Evolutionary conservation across 495 filamentous ascomycete genomes (phyloP).

Genomic region (Cercophora scortea): DNA sequence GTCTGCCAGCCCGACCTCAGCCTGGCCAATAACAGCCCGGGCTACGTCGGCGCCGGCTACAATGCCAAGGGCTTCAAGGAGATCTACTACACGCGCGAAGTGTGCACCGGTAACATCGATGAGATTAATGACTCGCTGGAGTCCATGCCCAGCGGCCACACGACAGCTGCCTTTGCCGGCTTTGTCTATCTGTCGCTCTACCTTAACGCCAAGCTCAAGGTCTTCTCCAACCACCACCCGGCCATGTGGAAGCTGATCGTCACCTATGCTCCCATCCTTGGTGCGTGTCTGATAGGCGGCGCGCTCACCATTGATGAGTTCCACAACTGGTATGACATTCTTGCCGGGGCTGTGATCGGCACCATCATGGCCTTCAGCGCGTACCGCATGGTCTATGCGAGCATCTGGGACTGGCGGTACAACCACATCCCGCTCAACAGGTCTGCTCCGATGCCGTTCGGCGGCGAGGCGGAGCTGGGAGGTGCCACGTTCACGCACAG

Average conservation of each 20-base stretch:
- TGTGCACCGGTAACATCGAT: slow-evolving; percentile 33
- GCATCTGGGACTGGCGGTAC: slow-evolving; percentile 51
- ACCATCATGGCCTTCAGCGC: slow-evolving; percentile 45
- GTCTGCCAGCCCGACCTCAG: slow-evolving; percentile 47
- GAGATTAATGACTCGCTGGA: slow-evolving; percentile 45
- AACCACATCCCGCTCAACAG: slow-evolving; percentile 46
- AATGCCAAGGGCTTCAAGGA: slow-evolving; percentile 25
- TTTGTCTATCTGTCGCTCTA: slow-evolving; percentile 52
- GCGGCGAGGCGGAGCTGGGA: slow-evolving; percentile 25
- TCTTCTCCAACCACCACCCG: slow-evolving; percentile 51
- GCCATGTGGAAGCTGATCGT: slow-evolving; percentile 55
- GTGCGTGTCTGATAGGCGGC: slow-evolving; percentile 49
- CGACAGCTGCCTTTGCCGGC: slow-evolving; percentile 50
- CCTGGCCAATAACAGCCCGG: slow-evolving; percentile 20
- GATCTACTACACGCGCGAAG: slow-evolving; percentile 42
- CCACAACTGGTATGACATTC: slow-evolving; percentile 55
- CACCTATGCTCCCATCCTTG: slow-evolving; percentile 51
- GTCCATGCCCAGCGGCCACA: slow-evolving; percentile 55
- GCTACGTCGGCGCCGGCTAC: slow-evolving; percentile 13
- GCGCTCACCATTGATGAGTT: slow-evolving; percentile 53
- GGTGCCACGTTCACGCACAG: slow-evolving; percentile 36
- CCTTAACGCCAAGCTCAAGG: slow-evolving; percentile 58
- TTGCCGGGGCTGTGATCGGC: slow-evolving; percentile 51
- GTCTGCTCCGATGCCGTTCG: slow-evolving; percentile 20
- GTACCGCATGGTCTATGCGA: slow-evolving; percentile 52